These are phyloP conservation scores for Emmonsiellopsis sp. DNA, from an alignment of 2,329 filamentous ascomycete genomes.

Conservation along the genomic window DNA sequence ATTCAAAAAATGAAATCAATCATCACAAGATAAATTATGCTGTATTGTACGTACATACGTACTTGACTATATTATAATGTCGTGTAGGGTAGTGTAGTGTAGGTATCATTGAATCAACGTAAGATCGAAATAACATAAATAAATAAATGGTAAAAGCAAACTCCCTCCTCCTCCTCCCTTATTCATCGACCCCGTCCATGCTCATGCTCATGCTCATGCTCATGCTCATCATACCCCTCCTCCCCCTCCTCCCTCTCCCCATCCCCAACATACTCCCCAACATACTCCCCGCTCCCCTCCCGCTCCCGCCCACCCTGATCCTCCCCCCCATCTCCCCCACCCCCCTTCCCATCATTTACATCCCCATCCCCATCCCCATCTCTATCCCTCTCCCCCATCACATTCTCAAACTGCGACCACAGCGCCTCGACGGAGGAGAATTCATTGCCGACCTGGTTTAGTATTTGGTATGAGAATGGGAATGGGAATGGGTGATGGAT, in stretches of 20 bases:
- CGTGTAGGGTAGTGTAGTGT: too few species aligned
- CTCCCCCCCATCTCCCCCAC: not conserved
- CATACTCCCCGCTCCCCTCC: constrained; percentile 12
- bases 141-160: not conserved
- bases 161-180: not conserved
- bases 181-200: not conserved
- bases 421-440: constrained; percentile 94
- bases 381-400: constrained; percentile 61
- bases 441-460: constrained; percentile 72
- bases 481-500: not conserved
- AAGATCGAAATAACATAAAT: too few species aligned
- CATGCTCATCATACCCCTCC: constrained; percentile 1
- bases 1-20: too few species aligned
- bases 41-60: too few species aligned
- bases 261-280: not conserved
- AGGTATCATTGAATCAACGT: too few species aligned
- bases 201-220: constrained; percentile 3
- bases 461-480: not conserved
- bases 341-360: not conserved
- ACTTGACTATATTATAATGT: too few species aligned
- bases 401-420: constrained; percentile 94
- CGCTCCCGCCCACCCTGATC: constrained; percentile 4
- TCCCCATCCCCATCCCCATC: constrained; percentile 1
- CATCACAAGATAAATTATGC: too few species aligned
- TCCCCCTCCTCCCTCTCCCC: not conserved